These are phyloP conservation scores for Mallotus repandus DNA, from an alignment of 441 rosid species.

Conservation along the genomic window DNA sequence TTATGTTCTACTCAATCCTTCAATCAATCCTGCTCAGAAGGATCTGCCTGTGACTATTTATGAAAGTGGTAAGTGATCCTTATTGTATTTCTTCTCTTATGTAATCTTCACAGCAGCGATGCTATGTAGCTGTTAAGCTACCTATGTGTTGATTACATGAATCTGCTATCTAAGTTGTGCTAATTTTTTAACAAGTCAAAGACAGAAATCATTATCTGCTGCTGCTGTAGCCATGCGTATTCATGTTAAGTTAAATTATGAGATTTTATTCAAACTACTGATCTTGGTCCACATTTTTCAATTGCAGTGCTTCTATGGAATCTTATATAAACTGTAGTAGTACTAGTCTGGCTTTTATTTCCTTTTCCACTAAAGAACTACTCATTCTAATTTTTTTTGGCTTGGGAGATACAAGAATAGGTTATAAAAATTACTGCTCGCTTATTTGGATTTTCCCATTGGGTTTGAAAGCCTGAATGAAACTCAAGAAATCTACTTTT, in stretches of 20 bases:
- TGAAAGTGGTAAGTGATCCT: slow-evolving; percentile 65
- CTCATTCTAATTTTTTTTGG: neutral
- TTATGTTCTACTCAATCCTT: slow-evolving; percentile 83
- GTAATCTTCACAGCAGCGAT: neutral
- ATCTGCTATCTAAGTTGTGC: neutral
- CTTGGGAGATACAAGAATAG: neutral
- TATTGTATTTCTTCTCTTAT: neutral
- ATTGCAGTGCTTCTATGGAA: neutral
- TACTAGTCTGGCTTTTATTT: neutral
- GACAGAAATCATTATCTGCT: neutral
- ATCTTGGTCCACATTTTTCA: neutral
- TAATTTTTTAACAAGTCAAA: neutral
- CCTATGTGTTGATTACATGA: neutral
- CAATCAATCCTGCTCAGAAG: slow-evolving; percentile 77
- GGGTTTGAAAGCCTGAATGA: neutral
- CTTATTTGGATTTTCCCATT: neutral
- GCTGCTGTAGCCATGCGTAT: neutral
- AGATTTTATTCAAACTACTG: neutral
- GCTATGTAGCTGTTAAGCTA: neutral
- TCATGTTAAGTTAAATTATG: neutral
- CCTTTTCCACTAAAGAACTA: no score
- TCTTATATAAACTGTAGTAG: neutral
- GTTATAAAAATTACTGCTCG: neutral
- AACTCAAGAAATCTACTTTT: neutral
- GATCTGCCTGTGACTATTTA: slow-evolving; percentile 87